Conservation (phyloP, 73 alveolate genomes). For the Tetrahymena elliotti region DNA sequence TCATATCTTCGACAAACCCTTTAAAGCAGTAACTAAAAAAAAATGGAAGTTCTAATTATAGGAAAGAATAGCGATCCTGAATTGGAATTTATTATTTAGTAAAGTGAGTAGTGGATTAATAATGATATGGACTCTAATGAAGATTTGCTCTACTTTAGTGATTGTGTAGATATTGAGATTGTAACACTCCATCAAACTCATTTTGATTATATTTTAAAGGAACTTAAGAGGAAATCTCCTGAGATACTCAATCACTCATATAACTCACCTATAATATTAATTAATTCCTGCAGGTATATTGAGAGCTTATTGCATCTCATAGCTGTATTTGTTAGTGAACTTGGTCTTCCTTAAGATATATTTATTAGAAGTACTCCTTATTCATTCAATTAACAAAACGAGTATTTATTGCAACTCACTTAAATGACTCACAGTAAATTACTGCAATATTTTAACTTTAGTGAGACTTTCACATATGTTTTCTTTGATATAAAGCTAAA, state of each 20-base stretch:
- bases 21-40: background rate
- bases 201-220: background rate
- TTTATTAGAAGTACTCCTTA: background rate
- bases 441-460: background rate
- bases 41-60: background rate
- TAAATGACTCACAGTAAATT: background rate
- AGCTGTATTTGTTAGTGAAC: background rate
- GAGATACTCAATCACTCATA: background rate
- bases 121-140: background rate
- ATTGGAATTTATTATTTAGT: background rate
- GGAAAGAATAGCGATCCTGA: background rate
- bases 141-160: background rate
- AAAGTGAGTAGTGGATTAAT: background rate
- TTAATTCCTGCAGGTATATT: background rate
- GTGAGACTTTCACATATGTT: background rate
- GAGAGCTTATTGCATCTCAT: background rate
- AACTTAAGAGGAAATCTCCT: background rate
- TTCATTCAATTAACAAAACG: background rate
- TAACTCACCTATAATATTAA: background rate
- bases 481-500: background rate
- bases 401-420: background rate
- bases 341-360: background rate
- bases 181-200: background rate
- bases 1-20: background rate
- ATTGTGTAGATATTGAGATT: background rate